Percentiles rank a stretch among this genome's conserved stretches.
Evolutionary conservation across 805 yeast genomes (phyloP).

Genomic region (Yarrowia deformans): DNA sequence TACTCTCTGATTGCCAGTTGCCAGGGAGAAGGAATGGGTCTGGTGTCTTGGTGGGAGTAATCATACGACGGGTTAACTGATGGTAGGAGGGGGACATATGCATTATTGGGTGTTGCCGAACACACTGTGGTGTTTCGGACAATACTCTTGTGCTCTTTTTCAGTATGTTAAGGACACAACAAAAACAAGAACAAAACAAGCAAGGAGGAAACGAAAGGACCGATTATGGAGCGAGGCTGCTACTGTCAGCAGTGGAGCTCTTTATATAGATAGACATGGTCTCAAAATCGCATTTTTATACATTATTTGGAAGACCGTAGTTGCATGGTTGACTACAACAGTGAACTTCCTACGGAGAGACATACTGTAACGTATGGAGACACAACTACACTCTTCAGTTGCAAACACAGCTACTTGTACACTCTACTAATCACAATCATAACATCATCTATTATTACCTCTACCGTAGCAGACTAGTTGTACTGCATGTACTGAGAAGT

Average conservation of each 20-base stretch:
- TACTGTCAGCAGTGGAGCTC: not conserved
- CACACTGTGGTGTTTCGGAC: not conserved
- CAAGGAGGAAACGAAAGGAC: not conserved
- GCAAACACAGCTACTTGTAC: too few species aligned
- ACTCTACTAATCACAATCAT: not conserved
- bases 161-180: not conserved
- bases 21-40: conserved; percentile 96
- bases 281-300: conserved; percentile 15
- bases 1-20: conserved; percentile 88
- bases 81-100: not conserved
- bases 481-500: conserved; percentile 99
- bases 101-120: not conserved
- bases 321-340: too few species aligned
- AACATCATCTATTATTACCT: conserved; percentile 33
- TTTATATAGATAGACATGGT: conserved; percentile 14
- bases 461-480: conserved; percentile 57
- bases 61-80: not conserved
- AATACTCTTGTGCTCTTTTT: not conserved
- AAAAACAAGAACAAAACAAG: not conserved
- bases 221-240: not conserved
- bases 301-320: not conserved
- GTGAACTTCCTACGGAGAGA: too few species aligned
- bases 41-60: conserved; percentile 94
- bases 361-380: too few species aligned
- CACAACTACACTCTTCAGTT: too few species aligned